phyloP scores from a whole-genome alignment of 176 grass and related monocot genomes.

The Alopecurus myosuroides region DNA sequence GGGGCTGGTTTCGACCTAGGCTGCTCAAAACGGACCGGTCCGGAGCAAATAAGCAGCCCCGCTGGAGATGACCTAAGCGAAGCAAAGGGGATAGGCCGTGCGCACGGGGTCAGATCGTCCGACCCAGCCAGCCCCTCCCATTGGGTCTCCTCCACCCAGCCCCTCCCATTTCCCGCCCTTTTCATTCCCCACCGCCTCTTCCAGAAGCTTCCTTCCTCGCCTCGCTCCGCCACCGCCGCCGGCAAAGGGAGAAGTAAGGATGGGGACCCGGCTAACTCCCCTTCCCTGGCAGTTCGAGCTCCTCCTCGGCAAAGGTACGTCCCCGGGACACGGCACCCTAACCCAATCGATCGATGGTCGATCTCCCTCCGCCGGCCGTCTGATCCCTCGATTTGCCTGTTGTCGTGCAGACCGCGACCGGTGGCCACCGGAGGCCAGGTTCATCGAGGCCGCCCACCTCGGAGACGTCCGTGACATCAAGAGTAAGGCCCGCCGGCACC shows the following conservation, averaged over 20 bases:
- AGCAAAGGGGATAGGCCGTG: no score
- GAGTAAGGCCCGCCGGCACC: not conserved
- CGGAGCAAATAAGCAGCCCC: no score
- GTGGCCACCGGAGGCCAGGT: not conserved
- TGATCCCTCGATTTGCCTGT: not conserved
- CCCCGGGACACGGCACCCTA: not conserved
- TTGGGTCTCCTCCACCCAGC: not conserved
- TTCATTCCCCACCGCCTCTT: not conserved
- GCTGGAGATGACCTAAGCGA: no score
- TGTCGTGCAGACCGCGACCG: not conserved
- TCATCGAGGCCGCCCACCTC: slow-evolving; percentile 11
- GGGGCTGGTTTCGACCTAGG: no score
- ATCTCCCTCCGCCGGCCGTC: not conserved
- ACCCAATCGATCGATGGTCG: not conserved
- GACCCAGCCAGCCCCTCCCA: no score
- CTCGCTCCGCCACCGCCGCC: not conserved
- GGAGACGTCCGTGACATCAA: slow-evolving; percentile 16
- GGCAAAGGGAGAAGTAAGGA: not conserved
- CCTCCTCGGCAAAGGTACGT: slow-evolving; percentile 13
- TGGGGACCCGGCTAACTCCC: not conserved
- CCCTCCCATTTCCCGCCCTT: not conserved
- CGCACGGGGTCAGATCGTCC: no score
- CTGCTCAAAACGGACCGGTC: no score
- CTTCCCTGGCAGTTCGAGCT: not conserved
- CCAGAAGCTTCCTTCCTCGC: not conserved